Conservation (phyloP, 208 protist species). For the Trypanosoma vivax region DNA sequence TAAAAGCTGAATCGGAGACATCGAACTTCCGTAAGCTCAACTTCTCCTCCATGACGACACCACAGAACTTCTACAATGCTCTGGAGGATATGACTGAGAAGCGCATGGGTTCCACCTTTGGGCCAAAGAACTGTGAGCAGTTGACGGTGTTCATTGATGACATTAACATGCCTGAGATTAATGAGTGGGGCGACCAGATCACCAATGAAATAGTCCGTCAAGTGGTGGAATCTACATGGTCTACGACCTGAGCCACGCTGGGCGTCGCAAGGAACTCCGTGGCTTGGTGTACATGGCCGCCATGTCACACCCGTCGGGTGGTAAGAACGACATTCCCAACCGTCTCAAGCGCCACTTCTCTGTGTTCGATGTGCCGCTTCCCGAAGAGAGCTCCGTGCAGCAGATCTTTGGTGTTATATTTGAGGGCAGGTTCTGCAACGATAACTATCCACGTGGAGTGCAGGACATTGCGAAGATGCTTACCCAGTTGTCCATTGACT, state of each 20-base stretch:
- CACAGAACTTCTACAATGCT: slow-evolving; percentile 89
- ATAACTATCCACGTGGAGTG: slow-evolving; percentile 76
- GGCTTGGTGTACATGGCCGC: slow-evolving; percentile 95
- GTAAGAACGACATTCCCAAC: slow-evolving; percentile 98
- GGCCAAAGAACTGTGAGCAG: slow-evolving; percentile 88
- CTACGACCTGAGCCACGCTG: slow-evolving; percentile 85
- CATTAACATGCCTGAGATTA: slow-evolving; percentile 95
- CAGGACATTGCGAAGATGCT: slow-evolving; percentile 86
- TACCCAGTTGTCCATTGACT: slow-evolving; percentile 90
- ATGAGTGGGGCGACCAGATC: slow-evolving; percentile 94
- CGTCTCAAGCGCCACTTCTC: slow-evolving; percentile 96
- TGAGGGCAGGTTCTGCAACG: slow-evolving; percentile 87
- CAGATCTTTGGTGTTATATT: slow-evolving; percentile 91
- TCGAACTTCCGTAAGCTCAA: slow-evolving; percentile 91
- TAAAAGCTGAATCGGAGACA: slow-evolving; percentile 65
- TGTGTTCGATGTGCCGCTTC: slow-evolving; percentile 96
- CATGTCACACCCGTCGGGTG: slow-evolving; percentile 96
- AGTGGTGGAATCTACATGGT: slow-evolving; percentile 86
- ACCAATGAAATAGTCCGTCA: slow-evolving; percentile 95
- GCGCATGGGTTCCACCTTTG: slow-evolving; percentile 92
- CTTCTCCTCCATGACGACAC: slow-evolving; percentile 92
- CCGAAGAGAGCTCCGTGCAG: slow-evolving; percentile 91
- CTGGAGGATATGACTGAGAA: slow-evolving; percentile 94
- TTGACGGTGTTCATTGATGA: slow-evolving; percentile 94
- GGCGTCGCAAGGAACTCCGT: slow-evolving; percentile 92